Percentiles rank a stretch among this genome's conserved stretches.
Conservation (phyloP, 306 rosid species). For the Sesbania bispinosa region DNA sequence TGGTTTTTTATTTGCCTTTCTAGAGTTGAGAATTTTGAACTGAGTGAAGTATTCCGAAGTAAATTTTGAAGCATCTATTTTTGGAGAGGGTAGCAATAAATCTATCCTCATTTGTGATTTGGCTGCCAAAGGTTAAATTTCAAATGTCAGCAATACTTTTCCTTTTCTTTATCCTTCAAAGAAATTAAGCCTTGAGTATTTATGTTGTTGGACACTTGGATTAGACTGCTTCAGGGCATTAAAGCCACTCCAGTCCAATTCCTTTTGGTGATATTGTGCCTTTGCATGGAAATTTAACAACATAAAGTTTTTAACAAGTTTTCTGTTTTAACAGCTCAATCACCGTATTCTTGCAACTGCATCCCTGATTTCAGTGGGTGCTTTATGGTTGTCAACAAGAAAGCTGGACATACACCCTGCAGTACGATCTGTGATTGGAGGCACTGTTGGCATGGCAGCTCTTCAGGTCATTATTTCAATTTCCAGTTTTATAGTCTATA, state of each 20-base stretch:
- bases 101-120: not conserved
- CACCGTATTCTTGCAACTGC: constrained; percentile 83
- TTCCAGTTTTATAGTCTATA: not conserved
- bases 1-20: not conserved
- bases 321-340: constrained; percentile 56
- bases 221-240: not conserved
- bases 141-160: not conserved
- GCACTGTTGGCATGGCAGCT: constrained; percentile 66
- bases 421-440: constrained; percentile 59
- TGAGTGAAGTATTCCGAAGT: constrained; percentile 4
- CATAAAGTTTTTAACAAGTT: not conserved
- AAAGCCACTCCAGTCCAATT: not conserved
- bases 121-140: not conserved
- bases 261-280: not conserved
- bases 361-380: constrained; percentile 53
- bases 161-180: not conserved
- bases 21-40: not conserved
- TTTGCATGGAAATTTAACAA: not conserved
- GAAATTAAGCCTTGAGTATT: not conserved
- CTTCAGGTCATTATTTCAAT: constrained; percentile 59
- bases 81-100: not conserved
- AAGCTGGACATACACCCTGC: constrained; percentile 79
- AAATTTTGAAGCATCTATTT: not conserved
- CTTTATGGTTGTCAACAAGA: constrained; percentile 76
- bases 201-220: not conserved